These are phyloP conservation scores for Hypericum androsaemum DNA, from an alignment of 345 rosid genomes.

Conservation along the genomic window DNA sequence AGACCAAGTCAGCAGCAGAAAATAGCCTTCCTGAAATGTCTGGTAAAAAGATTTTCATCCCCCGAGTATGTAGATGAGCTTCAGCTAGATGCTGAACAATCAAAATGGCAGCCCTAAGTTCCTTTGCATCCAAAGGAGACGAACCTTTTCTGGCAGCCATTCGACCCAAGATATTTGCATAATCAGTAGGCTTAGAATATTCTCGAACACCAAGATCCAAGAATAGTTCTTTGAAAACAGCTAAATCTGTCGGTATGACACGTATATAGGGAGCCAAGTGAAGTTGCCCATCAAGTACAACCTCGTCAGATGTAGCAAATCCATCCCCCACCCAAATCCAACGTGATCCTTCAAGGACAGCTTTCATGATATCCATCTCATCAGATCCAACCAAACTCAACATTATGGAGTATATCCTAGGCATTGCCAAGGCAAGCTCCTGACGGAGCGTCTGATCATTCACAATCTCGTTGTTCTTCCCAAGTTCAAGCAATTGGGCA, in stretches of 20 bases:
- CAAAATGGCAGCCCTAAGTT: conserved; percentile 71
- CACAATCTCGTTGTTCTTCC: conserved; percentile 79
- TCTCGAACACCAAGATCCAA: conserved; percentile 84
- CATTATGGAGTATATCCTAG: conserved; percentile 71
- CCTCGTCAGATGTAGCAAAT: conserved; percentile 82
- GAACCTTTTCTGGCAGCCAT: conserved; percentile 74
- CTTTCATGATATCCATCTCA: conserved; percentile 92
- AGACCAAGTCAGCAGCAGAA: conserved; percentile 73
- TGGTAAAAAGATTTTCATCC: conserved; percentile 64
- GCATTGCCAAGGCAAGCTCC: conserved; percentile 91
- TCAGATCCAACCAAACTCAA: conserved; percentile 62
- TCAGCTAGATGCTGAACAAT: conserved; percentile 90
- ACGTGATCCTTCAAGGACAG: conserved; percentile 94
- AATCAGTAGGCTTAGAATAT: conserved; percentile 68
- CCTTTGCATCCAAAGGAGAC: conserved; percentile 56
- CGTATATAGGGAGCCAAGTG: conserved; percentile 91
- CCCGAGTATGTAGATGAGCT: conserved; percentile 45
- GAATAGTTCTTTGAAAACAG: conserved; percentile 72
- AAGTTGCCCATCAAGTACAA: conserved; percentile 90
- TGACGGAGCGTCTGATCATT: conserved; percentile 64
- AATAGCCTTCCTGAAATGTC: conserved; percentile 70
- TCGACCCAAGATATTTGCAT: conserved; percentile 66
- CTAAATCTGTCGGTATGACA: conserved; percentile 79
- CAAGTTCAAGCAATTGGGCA: conserved; percentile 96
- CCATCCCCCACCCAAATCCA: conserved; percentile 99